These are phyloP conservation scores for Flaveria bidentis DNA, from an alignment of 129 eudicot genomes.

Conservation along the genomic window DNA sequence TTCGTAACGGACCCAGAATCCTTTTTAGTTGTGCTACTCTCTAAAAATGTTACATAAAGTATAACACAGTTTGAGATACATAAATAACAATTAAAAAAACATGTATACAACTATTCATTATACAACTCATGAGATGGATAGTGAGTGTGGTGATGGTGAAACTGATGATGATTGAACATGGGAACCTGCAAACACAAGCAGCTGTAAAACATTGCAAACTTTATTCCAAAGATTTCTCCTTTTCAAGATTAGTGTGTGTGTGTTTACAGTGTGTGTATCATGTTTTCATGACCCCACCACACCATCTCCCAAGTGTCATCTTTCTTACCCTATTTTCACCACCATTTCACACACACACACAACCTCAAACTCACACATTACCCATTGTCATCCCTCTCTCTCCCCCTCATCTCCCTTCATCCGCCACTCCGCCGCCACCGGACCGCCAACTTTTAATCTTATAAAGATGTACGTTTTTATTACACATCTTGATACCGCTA, in stretches of 20 bases:
- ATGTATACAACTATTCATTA: not conserved
- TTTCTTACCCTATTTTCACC: conserved; percentile 35
- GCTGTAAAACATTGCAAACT: conserved; percentile 26
- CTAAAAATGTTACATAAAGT: no score
- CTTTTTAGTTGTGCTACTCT: no score
- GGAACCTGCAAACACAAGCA: conserved; percentile 28
- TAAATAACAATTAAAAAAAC: no score
- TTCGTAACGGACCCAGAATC: no score
- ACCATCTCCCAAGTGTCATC: conserved; percentile 33
- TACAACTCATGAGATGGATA: not conserved
- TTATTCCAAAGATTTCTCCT: conserved; percentile 31
- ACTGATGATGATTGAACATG: conserved; percentile 43
- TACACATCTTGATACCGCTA: no score
- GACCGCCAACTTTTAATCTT: conserved; percentile 13
- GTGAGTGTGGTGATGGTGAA: conserved; percentile 37
- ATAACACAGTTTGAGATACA: no score
- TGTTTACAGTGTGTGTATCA: conserved; percentile 24
- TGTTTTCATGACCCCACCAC: conserved; percentile 29
- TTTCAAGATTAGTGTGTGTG: conserved; percentile 29
- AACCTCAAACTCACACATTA: conserved; percentile 33
- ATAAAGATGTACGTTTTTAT: no score
- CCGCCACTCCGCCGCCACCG: conserved; percentile 20
- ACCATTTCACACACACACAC: conserved; percentile 22
- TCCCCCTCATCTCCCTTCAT: conserved; percentile 28
- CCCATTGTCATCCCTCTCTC: conserved; percentile 16